Evolutionary conservation across 164 flowering plant genomes (phyloP).

Genomic region (Dillenia suffruticosa): DNA sequence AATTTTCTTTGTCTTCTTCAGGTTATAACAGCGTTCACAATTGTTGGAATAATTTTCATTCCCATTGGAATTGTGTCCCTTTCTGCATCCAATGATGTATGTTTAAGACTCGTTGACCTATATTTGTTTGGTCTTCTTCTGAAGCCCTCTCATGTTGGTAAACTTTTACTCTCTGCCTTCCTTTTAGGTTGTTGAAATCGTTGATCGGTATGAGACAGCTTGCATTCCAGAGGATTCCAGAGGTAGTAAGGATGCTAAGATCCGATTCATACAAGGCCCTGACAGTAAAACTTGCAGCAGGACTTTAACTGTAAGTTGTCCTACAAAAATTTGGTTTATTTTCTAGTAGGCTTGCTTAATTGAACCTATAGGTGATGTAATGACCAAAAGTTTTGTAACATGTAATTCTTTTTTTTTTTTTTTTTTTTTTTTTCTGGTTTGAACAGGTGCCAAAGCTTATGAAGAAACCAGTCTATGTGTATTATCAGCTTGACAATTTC

Average conservation of each 20-base stretch:
- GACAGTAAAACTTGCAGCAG: slow-evolving; percentile 50
- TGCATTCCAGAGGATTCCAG: slow-evolving; percentile 50
- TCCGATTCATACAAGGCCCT: slow-evolving; percentile 47
- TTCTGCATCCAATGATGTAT: slow-evolving; percentile 83
- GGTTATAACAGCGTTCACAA: slow-evolving; percentile 81
- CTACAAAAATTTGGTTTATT: background rate
- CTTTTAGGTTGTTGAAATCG: slow-evolving; percentile 79
- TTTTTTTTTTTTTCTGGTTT: background rate
- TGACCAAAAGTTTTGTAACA: background rate
- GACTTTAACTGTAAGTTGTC: slow-evolving; percentile 41
- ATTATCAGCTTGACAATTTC: slow-evolving; percentile 80
- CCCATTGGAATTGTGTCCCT: slow-evolving; percentile 86
- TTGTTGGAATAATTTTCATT: slow-evolving; percentile 67
- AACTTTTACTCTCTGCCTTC: slow-evolving; percentile 3
- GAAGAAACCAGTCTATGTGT: slow-evolving; percentile 73
- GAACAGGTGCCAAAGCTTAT: slow-evolving; percentile 58
- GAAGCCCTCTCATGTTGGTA: slow-evolving; percentile 1
- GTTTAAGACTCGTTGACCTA: slow-evolving; percentile 12
- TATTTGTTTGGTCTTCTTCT: background rate
- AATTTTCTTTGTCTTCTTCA: slow-evolving; percentile 21
- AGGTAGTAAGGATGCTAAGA: slow-evolving; percentile 23
- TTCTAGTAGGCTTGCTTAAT: background rate
- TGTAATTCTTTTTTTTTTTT: background rate
- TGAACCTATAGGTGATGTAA: no score
- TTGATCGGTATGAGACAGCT: slow-evolving; percentile 70